Evolutionary conservation across 176 grass and related monocot genomes (phyloP).

Genomic region (Metroxylon sagu): DNA sequence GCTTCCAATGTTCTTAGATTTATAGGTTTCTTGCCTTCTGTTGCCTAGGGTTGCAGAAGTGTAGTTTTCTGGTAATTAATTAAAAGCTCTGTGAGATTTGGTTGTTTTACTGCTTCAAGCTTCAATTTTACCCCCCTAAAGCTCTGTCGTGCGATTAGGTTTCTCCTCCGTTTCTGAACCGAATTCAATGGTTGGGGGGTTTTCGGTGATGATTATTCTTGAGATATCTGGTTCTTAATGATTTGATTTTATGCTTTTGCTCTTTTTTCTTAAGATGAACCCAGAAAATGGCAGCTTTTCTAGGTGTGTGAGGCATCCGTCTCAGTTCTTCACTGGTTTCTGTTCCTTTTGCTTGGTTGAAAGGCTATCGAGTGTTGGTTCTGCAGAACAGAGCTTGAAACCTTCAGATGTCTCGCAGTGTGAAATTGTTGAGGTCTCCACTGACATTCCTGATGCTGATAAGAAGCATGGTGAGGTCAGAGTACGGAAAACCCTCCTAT

Average conservation of each 20-base stretch:
- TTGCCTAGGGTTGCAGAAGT: not conserved
- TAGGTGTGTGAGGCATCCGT: constrained; percentile 59
- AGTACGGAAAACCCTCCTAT: constrained; percentile 66
- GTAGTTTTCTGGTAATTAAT: too few species aligned
- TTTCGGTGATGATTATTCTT: not conserved
- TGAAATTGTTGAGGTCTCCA: constrained; percentile 61
- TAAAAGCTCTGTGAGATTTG: too few species aligned
- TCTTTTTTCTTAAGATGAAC: constrained; percentile 11
- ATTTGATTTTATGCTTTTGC: not conserved
- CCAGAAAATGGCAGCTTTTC: constrained; percentile 31
- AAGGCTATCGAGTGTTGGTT: constrained; percentile 66
- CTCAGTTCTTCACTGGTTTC: constrained; percentile 59
- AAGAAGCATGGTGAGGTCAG: constrained; percentile 25
- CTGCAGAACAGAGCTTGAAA: constrained; percentile 18
- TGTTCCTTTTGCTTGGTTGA: constrained; percentile 87
- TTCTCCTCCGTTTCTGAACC: too few species aligned
- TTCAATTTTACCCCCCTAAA: not conserved
- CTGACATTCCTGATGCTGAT: not conserved
- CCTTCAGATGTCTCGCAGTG: constrained; percentile 17
- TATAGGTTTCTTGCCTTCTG: not conserved
- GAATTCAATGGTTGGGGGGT: not conserved
- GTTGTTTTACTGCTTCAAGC: not conserved
- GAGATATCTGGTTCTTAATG: not conserved
- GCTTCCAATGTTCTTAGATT: not conserved
- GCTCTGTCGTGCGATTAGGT: too few species aligned